Evolutionary conservation across 441 rosid genomes (phyloP).

Genomic region (Corymbia calophylla): DNA sequence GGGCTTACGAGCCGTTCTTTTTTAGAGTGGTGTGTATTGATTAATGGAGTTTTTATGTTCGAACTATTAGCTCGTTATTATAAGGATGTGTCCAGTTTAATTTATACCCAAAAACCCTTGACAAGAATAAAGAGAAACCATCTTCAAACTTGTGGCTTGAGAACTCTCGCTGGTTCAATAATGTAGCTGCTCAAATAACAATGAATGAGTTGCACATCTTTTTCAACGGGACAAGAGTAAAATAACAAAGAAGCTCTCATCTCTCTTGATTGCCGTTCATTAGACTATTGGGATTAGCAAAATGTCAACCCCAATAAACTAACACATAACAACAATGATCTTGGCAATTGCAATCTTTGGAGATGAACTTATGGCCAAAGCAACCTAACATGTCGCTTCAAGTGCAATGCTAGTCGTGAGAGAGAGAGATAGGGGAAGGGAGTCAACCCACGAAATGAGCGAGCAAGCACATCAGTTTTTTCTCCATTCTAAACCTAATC

Average conservation of each 20-base stretch:
- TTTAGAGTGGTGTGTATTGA: not conserved
- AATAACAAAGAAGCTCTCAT: not conserved
- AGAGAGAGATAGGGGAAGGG: not conserved
- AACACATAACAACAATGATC: not conserved
- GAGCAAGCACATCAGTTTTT: not conserved
- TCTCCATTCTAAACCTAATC: not conserved
- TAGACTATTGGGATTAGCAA: not conserved
- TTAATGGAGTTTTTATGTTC: too few relatives aligned
- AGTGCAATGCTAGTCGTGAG: not conserved
- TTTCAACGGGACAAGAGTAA: not conserved
- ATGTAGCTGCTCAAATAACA: not conserved
- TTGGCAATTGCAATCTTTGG: not conserved
- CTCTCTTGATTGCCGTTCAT: not conserved
- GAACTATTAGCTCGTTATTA: not conserved
- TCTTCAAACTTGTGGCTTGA: not conserved
- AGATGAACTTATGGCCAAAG: not conserved
- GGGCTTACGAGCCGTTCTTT: rapidly evolving
- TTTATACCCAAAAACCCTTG: not conserved
- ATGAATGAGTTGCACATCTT: not conserved
- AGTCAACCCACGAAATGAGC: not conserved
- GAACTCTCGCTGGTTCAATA: not conserved
- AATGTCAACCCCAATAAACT: not conserved
- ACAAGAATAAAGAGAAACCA: not conserved
- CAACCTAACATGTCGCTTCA: not conserved
- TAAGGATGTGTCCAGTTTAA: not conserved